Base-by-base conservation (phyloP, 441 rosid species). In the Arabidopsis hybrid region DNA sequence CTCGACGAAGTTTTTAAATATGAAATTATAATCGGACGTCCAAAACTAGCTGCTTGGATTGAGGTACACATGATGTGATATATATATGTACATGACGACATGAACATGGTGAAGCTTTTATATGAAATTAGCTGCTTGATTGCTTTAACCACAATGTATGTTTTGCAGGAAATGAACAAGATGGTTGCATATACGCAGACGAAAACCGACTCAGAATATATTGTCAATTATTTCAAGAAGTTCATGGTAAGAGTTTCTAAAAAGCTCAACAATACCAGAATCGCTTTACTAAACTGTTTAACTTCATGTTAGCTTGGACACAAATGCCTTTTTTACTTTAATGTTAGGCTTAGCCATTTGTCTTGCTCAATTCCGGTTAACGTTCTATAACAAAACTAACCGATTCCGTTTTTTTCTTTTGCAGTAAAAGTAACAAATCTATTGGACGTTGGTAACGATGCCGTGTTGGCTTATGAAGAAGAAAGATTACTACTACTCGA, bases 41-140 rank as follows among this genome's bases (percentile, higher is more conserved):
- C 98, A 70, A 88, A 84, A 66, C 78, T 93, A 57, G 85, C 89
- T 64, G 42, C 87, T 60, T 93, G 95, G 98, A 83, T 93, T 69
- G 81, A 86, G 97, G 98, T 91, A 60, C 12, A 50, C n/a, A 11
- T 7, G n/a, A 6, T 14, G 9, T 45, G 5, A 31, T 35, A 9
- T 34, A 35, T 38, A n/a, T n/a, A n/a, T n/a, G n/a, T n/a, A n/a
- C n/a, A n/a, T n/a, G n/a, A n/a, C n/a, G n/a, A 63, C 16, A 58
- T 7, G 40, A 21, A 49, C 18, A 65, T 49, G 39, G 11, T 8
- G 8, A 14, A 8, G 43, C 21, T 57, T 58, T 49, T 12, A 38
- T 72, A 57, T 21, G 71, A 36, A 26, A 9, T 43, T 34, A 34
- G 14, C 13, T 73, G 8, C 7, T 58, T 64, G 11, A 0, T 58